Evolutionary conservation across 2,329 filamentous ascomycete species (phyloP), one percentile per base, ranked within the genome.

Genomic region (Aspergillus udagawae): DNA sequence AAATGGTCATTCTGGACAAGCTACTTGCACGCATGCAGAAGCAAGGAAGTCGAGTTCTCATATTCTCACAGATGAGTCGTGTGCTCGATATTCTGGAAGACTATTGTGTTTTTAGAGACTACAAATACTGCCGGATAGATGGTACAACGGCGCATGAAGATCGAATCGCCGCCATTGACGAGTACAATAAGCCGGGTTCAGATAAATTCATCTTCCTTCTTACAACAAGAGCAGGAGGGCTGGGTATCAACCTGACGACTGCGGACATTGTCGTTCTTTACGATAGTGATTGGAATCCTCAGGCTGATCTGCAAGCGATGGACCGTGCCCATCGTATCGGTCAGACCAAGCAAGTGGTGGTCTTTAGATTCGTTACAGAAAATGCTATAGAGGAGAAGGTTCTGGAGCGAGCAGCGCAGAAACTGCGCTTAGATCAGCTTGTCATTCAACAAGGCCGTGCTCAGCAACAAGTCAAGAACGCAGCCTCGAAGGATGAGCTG

Each of bases 31-130:
- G 92, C 49, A 85, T 99, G 79, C 83, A 92, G 74, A 85, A 83
- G 49, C 89, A 96, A 71, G 94, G 92, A 45, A 97, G 92, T 70
- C 86, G 94, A 63, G 92, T 99, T n/a, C 84, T 99, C 55, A 97
- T 99, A 66, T 99, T 99, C 79, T 99, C 94, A 0, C 94, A 99
- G 71, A 99, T 99, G 94, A 97, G 92, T 69, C 91, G 94, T 83
- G 83, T 97, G 42, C 80, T 99, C 45, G 94, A 99, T 70, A 99
- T 99, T 53, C 83, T 99, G 17, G 94, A 99, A 72, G 94, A 99
- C 73, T 99, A 99, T 75, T 97, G 93, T 63, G 92, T 97, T 48
- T 96, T 99, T 81, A 85, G 92, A 57, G 88, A 91, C 32, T 97
- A 90, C 77, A 89, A 96, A 62, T 99, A 99, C 77, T 97, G 92